Evolutionary conservation across 176 grass and related monocot species (phyloP), one percentile per base, ranked within the genome.

Genomic region (Tillandsia fasciculata): DNA sequence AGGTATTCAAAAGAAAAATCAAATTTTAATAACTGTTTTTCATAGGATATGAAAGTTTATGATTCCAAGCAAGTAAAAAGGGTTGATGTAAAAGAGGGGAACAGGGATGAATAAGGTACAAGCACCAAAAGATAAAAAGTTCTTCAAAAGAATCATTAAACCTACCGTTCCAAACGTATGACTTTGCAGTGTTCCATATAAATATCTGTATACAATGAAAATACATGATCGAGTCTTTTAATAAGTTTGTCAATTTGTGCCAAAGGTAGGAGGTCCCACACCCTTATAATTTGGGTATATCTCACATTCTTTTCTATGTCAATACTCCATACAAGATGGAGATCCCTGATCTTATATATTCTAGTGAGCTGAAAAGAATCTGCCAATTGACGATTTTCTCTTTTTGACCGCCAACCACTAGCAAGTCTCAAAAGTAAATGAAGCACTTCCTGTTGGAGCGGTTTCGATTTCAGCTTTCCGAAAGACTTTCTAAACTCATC

Each of bases 401-500:
- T 23, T 51, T 66, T 66, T 2, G 85, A 82, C 11, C 91, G 65
- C 87, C 85, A 91, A 53, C 91, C 91, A 72, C 42, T 48, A 33
- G 87, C 85, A 77, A 96, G 84, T 70, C 67, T 87, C 50, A 83
- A 15, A 72, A 96, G 82, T 72, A 86, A 80, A 49, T 88, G 76
- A 2, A 96, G 73, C 15, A 87, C 64, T 76, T 82, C 79, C 68
- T 27, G 83, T 66, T 81, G 79, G 42, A 79, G 52, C 11, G 53
- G 71, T 3, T 48, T 61, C 53, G 85, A 87, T 77, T 79, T 96
- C 52, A 96, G 27, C 64, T 80, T 88, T 18, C 47, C n/a, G 26
- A 91, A 96, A 52, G 87, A 88, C 70, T 70, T 91, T 64, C 79
- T 85, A 53, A 96, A 91, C 29, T 88, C 86, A 13, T 96, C 85